phyloP scores from a whole-genome alignment of 148 eudicot species.

The Camellia sinensis region DNA sequence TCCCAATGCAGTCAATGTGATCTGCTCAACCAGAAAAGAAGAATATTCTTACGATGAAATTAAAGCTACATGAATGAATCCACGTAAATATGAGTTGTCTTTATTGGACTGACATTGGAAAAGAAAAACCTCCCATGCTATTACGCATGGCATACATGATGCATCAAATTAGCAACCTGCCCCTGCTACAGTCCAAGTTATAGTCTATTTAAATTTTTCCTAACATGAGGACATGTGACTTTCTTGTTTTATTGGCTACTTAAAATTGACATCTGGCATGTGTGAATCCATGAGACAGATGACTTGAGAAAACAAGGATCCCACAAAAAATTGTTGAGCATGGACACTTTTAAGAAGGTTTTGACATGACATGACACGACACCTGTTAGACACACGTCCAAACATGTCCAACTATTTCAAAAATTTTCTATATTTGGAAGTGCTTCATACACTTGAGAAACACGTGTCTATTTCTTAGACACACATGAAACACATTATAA shows the following conservation, averaged over 20 bases:
- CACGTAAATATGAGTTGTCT: background rate
- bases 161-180: background rate
- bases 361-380: too few relatives aligned
- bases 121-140: background rate
- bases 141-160: background rate
- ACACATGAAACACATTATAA: too few relatives aligned
- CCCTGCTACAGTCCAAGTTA: background rate
- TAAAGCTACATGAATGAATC: background rate
- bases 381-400: too few relatives aligned
- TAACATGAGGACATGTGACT: background rate
- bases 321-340: background rate
- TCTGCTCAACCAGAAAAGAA: conserved; percentile 45
- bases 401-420: too few relatives aligned
- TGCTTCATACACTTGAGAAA: too few relatives aligned
- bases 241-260: background rate
- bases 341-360: background rate
- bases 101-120: background rate
- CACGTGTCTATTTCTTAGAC: too few relatives aligned
- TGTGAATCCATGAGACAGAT: background rate
- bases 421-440: too few relatives aligned
- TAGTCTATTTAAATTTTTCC: background rate
- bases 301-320: background rate
- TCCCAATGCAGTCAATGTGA: conserved; percentile 79
- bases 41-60: background rate
- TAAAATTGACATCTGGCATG: background rate